Evolutionary conservation across 305 asterid genomes (phyloP).

Genomic region (Fraxinus floribunda): DNA sequence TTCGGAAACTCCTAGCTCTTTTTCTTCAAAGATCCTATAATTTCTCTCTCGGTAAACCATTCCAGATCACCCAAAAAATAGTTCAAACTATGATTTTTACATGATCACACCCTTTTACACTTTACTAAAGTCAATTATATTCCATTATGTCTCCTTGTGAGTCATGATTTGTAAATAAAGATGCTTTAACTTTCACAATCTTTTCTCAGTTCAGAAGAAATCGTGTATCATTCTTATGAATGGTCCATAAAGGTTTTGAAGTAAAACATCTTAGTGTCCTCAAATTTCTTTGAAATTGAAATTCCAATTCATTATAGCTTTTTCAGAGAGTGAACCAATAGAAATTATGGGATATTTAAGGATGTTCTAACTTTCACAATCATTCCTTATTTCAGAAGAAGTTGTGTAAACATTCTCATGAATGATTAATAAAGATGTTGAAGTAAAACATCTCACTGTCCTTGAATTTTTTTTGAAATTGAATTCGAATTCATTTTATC

Average conservation of each 20-base stretch:
- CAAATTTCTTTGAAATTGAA: background rate
- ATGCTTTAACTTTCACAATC: background rate
- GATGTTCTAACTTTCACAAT: background rate
- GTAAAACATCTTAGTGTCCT: background rate
- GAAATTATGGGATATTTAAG: background rate
- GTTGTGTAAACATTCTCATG: background rate
- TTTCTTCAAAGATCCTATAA: background rate
- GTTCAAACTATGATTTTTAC: background rate
- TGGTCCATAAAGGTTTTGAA: background rate
- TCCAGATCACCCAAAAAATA: background rate
- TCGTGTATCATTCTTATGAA: background rate
- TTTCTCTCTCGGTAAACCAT: background rate
- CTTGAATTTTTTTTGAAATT: background rate
- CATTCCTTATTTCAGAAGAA: background rate
- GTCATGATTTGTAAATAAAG: background rate
- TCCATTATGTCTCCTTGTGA: background rate
- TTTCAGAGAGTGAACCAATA: background rate
- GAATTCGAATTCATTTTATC: background rate
- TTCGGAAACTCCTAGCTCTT: background rate
- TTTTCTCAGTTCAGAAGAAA: background rate
- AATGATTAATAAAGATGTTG: background rate
- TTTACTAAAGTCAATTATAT: background rate
- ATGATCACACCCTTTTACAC: background rate
- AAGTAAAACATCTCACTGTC: background rate
- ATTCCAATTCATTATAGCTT: background rate